Evolutionary conservation across 495 filamentous ascomycete species (phyloP), one percentile per base, ranked within the genome.

Genomic region (Aspergillus haitiensis): DNA sequence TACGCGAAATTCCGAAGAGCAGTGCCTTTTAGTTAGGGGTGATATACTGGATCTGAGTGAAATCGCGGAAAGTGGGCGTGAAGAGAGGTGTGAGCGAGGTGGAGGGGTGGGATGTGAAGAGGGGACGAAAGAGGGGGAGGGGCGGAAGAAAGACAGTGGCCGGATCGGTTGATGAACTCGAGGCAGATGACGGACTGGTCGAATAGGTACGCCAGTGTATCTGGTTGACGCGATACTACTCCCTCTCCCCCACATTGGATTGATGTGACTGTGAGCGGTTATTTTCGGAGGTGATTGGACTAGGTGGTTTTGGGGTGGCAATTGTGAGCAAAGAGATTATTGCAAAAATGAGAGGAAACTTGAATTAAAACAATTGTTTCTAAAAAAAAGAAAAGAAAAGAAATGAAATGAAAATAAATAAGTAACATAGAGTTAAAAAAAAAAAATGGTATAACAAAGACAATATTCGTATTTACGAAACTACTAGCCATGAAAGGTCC

Each of bases 231-330:
- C 60, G 67, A 72, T 67, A 64, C 65, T 67, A 64, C 65, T 70
- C 60, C 69, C 70, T 69, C 70, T 74, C 57, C 75, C 71, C 75
- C 75, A 78, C 75, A 78, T 78, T 54, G 39, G 18, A 49, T 65
- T 39, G 50, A 59, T 15, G 27, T 11, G 34, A 51, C 15, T 21
- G 9, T 46, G 47, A 59, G 39, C 57, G 57, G 31, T 13, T 59
- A 59, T 36, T 33, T 52, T 32, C 45, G 36, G 56, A 47, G 31
- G 37, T 34, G 33, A 37, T 27, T 27, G 6, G 10, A 37, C 11
- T 37, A 7, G 34, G 6, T 16, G 5, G n/a, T 39, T 37, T 13
- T 34, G 4, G 6, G 50, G 18, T 16, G 15, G 45, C 5, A 18
- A 10, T 48, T 18, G 5, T 15, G 37, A 13, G 15, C 21, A 27